These are phyloP conservation scores for Flammula alnicola DNA, from an alignment of 1,284 basidiomycete genomes.

Conservation along the genomic window DNA sequence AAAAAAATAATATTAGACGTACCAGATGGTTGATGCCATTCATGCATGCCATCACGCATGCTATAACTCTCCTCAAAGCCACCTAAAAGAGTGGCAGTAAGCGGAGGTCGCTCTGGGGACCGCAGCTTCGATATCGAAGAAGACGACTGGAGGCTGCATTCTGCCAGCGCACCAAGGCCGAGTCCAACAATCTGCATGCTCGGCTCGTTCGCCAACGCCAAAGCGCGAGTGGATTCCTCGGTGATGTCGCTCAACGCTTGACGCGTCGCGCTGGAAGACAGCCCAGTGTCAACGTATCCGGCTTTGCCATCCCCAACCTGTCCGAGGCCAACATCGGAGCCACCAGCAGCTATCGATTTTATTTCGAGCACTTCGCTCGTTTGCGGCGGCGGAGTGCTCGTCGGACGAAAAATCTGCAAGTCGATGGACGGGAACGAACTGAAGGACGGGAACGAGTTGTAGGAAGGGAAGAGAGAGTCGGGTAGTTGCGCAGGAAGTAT, in stretches of 20 bases:
- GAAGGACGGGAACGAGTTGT: conserved; percentile 4
- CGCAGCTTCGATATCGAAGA: conserved; percentile 13
- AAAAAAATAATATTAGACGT: neutral
- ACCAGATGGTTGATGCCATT: conserved; percentile 1
- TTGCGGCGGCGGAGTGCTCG: conserved; percentile 1
- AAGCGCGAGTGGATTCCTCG: neutral
- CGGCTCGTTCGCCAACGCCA: conserved; percentile 1
- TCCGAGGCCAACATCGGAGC: no score
- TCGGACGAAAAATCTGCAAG: neutral
- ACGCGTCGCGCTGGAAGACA: neutral
- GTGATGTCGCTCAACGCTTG: neutral
- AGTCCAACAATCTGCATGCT: conserved; percentile 11
- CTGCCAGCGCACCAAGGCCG: conserved; percentile 17
- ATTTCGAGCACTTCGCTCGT: neutral
- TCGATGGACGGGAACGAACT: conserved; percentile 3
- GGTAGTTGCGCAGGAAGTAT: conserved; percentile 3
- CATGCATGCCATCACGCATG: conserved; percentile 3
- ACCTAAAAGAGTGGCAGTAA: neutral
- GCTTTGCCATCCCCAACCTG: no score
- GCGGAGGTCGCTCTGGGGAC: neutral
- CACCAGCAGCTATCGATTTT: no score
- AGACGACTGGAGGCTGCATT: conserved; percentile 14
- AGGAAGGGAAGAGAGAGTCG: neutral
- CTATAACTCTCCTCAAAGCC: neutral
- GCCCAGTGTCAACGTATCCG: no score